Percentiles rank a stretch among this genome's conserved stretches.
Evolutionary conservation across 108 stramenopile species (phyloP).

Genomic region (Fragilariopsis cylindrus): DNA sequence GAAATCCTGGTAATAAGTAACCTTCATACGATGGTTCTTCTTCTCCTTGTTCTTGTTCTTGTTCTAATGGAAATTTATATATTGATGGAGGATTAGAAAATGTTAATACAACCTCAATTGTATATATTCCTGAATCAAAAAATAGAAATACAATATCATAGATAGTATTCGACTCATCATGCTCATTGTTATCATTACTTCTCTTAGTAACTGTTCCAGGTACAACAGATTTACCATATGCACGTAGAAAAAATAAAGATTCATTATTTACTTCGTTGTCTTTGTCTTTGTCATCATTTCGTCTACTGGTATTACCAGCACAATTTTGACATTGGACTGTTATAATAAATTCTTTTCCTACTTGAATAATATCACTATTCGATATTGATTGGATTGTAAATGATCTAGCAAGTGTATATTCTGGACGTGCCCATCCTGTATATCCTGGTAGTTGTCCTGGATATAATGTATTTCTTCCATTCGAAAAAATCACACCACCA

Average conservation of each 20-base stretch:
- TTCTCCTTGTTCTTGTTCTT: constrained; percentile 1
- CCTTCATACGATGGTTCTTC: constrained; percentile 71
- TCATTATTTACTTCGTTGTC: neutral
- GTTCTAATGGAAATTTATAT: constrained; percentile 46
- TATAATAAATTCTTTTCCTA: constrained; percentile 23
- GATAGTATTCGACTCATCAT: constrained; percentile 5
- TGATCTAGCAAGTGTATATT: constrained; percentile 56
- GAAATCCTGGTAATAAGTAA: constrained; percentile 71
- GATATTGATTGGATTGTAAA: constrained; percentile 42
- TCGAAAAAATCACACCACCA: too few relatives aligned
- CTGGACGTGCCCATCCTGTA: constrained; percentile 77
- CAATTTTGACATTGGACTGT: constrained; percentile 37
- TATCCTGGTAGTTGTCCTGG: constrained; percentile 80
- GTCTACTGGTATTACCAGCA: constrained; percentile 14
- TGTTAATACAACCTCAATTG: constrained; percentile 72
- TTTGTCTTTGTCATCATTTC: neutral
- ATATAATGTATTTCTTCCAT: neutral
- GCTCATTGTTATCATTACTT: neutral
- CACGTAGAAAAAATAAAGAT: constrained; percentile 64
- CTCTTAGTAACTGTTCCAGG: constrained; percentile 23
- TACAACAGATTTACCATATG: constrained; percentile 69
- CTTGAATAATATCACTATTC: neutral
- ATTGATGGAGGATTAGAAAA: constrained; percentile 61
- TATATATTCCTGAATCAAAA: constrained; percentile 62
- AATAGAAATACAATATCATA: constrained; percentile 49